Conservation (phyloP, 2,329 filamentous ascomycete species). For the Alternaria rosae region DNA sequence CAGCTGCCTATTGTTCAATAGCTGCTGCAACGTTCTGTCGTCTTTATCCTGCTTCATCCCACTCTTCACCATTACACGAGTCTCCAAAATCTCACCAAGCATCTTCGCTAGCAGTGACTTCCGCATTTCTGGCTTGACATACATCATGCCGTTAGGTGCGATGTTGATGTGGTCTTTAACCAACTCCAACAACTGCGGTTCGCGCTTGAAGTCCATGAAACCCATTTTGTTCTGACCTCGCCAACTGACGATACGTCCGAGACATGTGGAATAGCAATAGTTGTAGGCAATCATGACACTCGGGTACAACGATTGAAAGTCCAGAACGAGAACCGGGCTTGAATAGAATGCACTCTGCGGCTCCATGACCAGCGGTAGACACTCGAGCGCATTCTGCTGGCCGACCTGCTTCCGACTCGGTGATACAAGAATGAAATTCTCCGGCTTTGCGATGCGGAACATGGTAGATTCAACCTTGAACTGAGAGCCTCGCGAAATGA, state of each 20-base stretch:
- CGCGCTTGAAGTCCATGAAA: constrained; percentile 83
- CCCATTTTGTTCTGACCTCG: constrained; percentile 95
- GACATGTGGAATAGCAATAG: constrained; percentile 96
- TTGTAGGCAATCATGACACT: constrained; percentile 99
- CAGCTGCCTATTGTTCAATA: constrained; percentile 92
- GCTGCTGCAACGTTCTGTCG: constrained; percentile 81
- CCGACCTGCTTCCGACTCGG: constrained; percentile 92
- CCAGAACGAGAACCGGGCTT: constrained; percentile 86
- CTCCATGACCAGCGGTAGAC: constrained; percentile 95
- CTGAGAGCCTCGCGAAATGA: constrained; percentile 92
- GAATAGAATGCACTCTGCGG: constrained; percentile 94
- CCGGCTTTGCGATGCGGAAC: constrained; percentile 97
- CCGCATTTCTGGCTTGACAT: constrained; percentile 81
- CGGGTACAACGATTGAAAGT: constrained; percentile 96
- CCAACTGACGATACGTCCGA: constrained; percentile 86
- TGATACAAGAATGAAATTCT: constrained; percentile 90
- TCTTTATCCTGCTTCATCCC: constrained; percentile 95
- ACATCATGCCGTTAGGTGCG: constrained; percentile 96
- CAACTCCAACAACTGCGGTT: constrained; percentile 76
- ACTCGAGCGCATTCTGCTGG: constrained; percentile 91
- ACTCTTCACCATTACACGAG: constrained; percentile 95
- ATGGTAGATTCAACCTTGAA: constrained; percentile 99
- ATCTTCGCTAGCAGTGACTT: constrained; percentile 95
- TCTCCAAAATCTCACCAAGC: constrained; percentile 94
- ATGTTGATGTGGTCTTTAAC: constrained; percentile 89